Base-by-base conservation (phyloP, 106 monocot genomes). In the Ottelia alismoides region DNA sequence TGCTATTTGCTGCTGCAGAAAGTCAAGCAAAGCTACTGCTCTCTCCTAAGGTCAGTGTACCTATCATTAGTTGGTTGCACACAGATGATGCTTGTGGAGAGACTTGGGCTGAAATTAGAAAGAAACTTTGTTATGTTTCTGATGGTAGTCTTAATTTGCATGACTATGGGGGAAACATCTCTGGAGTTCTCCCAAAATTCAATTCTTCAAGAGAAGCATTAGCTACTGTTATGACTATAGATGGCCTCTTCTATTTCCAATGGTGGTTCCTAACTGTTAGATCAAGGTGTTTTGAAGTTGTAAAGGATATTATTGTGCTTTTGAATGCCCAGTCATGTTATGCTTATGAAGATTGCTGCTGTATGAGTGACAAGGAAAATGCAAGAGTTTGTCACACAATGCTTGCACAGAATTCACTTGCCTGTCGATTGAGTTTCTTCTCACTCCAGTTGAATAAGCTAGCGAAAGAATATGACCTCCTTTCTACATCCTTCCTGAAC, bases 241-340 rank as follows among this genome's bases (percentile, higher is more conserved):
- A 58, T 59, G 46, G 50, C 54, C 22, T 66, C 22, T 77, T 68
- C 23, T 77, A 70, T 60, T 85, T 98, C 55, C 96, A 98, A 54
- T 71, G 60, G 28, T 98, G 89, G 89, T 89, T 89, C 51, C 29
- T 98, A 23, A 70, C 57, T 64, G 77, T 98, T 28, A 89, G 96
- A 71, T 64, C 50, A 23, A 72, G 70, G 10, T 71, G 77, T 65
- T 67, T 89, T 27, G 58, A 85, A 52, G 56, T 58, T 25, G 17
- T 98, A 16, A n/a, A 64, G 49, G 77, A 70, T 16, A 56, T 79
- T 45, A 45, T 79, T 58, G 57, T 61, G 26, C 25, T 79, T 14
- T 52, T 96, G 49, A 60, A 18, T 57, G 57, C 62, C 40, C 29
- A 54, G 44, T n/a, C n/a, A n/a, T n/a, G n/a, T n/a, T n/a, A n/a